Percentiles rank a stretch among this genome's conserved stretches.
Evolutionary conservation across 2,329 filamentous ascomycete genomes (phyloP).

Genomic region (Cyphellophora attinorum): DNA sequence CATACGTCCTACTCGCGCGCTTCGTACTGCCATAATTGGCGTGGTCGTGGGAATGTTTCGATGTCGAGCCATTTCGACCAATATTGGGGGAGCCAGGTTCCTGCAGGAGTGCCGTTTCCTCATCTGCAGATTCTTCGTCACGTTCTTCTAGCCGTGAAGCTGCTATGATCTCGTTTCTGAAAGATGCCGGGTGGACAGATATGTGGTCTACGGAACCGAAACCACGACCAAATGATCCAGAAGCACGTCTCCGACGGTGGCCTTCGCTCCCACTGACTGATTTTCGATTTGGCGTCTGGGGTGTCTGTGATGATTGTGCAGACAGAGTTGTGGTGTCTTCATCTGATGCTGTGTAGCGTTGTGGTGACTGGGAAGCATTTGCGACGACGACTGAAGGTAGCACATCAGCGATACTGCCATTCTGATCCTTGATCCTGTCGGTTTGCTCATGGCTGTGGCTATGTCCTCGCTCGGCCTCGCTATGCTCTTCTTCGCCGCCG

Average conservation of each 20-base stretch:
- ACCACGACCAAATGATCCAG: slow-evolving; percentile 49
- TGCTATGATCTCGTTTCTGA: slow-evolving; percentile 85
- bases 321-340: slow-evolving; percentile 21
- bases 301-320: slow-evolving; percentile 19
- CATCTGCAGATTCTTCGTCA: slow-evolving; percentile 38
- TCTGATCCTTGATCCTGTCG: slow-evolving; percentile 35
- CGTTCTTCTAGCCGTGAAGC: slow-evolving; percentile 57
- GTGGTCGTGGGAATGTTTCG: slow-evolving; percentile 15
- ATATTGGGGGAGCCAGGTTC: slow-evolving; percentile 25
- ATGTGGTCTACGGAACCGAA: slow-evolving; percentile 56
- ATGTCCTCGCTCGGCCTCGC: slow-evolving; percentile 43
- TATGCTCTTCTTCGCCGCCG: slow-evolving; percentile 47
- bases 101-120: slow-evolving; percentile 20
- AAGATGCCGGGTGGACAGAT: slow-evolving; percentile 78
- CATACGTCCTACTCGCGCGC: slow-evolving; percentile 24
- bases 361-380: slow-evolving; percentile 25
- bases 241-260: slow-evolving; percentile 46
- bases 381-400: slow-evolving; percentile 54
- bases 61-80: slow-evolving; percentile 14
- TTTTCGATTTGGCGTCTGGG: slow-evolving; percentile 21
- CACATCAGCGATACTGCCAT: slow-evolving; percentile 49
- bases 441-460: slow-evolving; percentile 28
- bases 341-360: slow-evolving; percentile 18
- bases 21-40: slow-evolving; percentile 15
- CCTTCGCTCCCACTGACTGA: slow-evolving; percentile 15